These are phyloP conservation scores for Besnoitia besnoiti DNA, from an alignment of 169 alveolate genomes.

Conservation along the genomic window DNA sequence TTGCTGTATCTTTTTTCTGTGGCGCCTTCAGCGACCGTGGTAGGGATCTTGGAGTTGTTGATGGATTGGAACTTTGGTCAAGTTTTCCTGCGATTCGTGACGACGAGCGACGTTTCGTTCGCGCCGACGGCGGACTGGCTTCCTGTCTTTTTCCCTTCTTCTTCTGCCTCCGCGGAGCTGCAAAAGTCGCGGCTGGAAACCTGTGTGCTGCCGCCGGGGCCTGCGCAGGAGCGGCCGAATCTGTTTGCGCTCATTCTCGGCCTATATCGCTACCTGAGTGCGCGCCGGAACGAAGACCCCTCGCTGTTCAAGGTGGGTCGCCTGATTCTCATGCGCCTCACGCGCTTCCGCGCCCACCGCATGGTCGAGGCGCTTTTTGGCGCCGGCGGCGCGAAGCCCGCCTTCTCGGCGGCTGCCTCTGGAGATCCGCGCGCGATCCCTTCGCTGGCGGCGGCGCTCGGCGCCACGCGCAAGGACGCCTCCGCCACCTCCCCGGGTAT, in stretches of 20 bases:
- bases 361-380: slow-evolving; percentile 53
- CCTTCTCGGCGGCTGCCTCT: neutral
- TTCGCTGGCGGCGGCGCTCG: neutral
- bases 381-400: neutral
- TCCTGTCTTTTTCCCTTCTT: slow-evolving; percentile 16
- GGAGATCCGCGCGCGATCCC: neutral
- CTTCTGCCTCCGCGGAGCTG: neutral
- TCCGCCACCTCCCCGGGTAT: neutral
- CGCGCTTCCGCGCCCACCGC: slow-evolving; percentile 29
- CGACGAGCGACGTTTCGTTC: neutral
- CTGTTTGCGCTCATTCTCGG: slow-evolving; percentile 33
- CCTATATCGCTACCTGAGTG: neutral
- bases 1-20: neutral
- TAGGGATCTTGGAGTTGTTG: slow-evolving; percentile 3
- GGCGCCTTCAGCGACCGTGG: neutral
- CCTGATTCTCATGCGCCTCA: slow-evolving; percentile 43
- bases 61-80: slow-evolving; percentile 25
- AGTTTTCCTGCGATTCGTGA: slow-evolving; percentile 8
- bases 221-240: slow-evolving; percentile 51
- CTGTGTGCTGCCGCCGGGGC: slow-evolving; percentile 13
- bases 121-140: slow-evolving; percentile 36
- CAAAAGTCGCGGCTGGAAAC: neutral
- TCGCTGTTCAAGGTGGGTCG: slow-evolving; percentile 4
- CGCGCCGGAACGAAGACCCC: slow-evolving; percentile 21
- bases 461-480: neutral